phyloP scores from a whole-genome alignment of 176 grass and related monocot genomes.

The Carex littledalei region DNA sequence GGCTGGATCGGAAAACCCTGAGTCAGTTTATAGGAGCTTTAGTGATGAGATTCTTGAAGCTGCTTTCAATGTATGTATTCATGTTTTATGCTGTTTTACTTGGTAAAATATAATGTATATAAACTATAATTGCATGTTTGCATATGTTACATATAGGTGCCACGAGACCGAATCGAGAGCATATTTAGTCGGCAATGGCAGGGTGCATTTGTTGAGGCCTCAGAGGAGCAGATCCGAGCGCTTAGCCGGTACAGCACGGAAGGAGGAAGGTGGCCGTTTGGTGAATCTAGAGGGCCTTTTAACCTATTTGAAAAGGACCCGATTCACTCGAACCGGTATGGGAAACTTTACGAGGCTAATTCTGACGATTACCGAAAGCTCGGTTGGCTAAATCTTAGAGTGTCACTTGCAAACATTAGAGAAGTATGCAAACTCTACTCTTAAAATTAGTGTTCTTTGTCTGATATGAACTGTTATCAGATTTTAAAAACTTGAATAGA shows the following conservation, averaged over 20 bases:
- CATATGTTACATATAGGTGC: slow-evolving; percentile 24
- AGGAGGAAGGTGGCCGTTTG: slow-evolving; percentile 19
- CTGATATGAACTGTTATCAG: background rate
- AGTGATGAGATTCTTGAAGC: slow-evolving; percentile 59
- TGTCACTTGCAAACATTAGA: slow-evolving; percentile 51
- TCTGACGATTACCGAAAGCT: slow-evolving; percentile 44
- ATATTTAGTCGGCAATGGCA: slow-evolving; percentile 38
- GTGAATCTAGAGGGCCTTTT: slow-evolving; percentile 36
- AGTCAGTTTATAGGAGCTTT: slow-evolving; percentile 51
- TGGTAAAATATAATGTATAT: background rate
- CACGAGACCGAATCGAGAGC: slow-evolving; percentile 31
- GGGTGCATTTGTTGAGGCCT: slow-evolving; percentile 35
- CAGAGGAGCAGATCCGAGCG: slow-evolving; percentile 53
- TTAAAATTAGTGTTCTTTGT: background rate
- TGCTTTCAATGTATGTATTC: slow-evolving; percentile 50
- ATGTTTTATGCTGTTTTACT: background rate
- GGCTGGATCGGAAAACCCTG: slow-evolving; percentile 29
- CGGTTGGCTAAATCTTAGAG: slow-evolving; percentile 27
- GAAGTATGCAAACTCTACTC: slow-evolving; percentile 30
- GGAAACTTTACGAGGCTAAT: slow-evolving; percentile 33
- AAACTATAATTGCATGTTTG: background rate
- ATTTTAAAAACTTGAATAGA: background rate
- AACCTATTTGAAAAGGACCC: slow-evolving; percentile 47
- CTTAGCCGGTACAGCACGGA: slow-evolving; percentile 34
- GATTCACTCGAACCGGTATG: slow-evolving; percentile 38